Base-by-base conservation (phyloP, 768 basidiomycete species). In the Tricholoma furcatifolium region DNA sequence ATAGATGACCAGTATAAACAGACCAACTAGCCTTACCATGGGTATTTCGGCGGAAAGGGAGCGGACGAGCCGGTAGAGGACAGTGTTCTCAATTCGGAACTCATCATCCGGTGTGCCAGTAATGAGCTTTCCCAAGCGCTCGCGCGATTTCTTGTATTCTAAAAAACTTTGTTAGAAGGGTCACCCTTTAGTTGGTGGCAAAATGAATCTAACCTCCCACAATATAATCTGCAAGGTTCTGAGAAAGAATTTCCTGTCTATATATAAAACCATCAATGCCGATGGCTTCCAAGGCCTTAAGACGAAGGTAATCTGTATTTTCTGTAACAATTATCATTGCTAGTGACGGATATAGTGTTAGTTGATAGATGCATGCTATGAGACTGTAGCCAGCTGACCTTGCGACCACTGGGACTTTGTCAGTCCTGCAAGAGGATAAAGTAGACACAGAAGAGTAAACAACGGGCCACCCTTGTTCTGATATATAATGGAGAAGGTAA, bases 211-310 rank as follows among this genome's bases (percentile, higher is more conserved):
- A 52, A 69, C 71, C 67, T 15, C 57, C 47, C 7, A 66, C 42
- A n/a, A 74, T 66, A 60, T 69, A 67, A 7, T 51, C 43, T 6
- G 60, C 54, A 27, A 77, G 55, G 40, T 70, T 66, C 11, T 65
- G 66, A 36, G 66, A 70, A 10, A 77, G 69, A n/a, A 76, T 65
- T 51, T 76, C 74, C 51, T 71, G 65, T 47, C 68, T 52, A 35
- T 67, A 73, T 8, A 54, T 0, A 24, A 4, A 41, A 0, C n/a
- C n/a, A n/a, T n/a, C n/a, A n/a, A n/a, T n/a, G n/a, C 41, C 58
- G 47, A 7, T 45, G 6, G 36, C 0, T 3, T 11, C 31, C 7
- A 57, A 39, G 12, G 51, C 47, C 11, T 41, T 27, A 0, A 57
- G 31, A 6, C 52, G 47, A 9, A 53, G 11, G 43, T 53, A 57